Percentiles rank a stretch among this genome's conserved stretches.
phyloP scores from a whole-genome alignment of 805 yeast genomes.

The Suhomyces kilbournensis region DNA sequence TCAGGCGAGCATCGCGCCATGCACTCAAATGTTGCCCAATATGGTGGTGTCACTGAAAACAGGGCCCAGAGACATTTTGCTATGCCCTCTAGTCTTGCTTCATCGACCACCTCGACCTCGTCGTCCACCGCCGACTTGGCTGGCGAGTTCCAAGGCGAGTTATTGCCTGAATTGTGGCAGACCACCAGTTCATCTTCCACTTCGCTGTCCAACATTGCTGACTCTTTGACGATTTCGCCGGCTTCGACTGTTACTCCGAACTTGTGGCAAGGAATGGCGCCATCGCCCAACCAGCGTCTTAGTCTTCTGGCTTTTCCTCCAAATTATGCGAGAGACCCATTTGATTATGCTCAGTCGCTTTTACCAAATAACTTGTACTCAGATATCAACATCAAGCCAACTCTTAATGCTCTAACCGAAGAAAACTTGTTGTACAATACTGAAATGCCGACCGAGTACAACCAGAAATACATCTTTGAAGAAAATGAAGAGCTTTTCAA shows the following conservation, averaged over 20 bases:
- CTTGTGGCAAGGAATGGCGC: slow-evolving; percentile 1
- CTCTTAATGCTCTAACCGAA: slow-evolving; percentile 29
- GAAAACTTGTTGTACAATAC: slow-evolving; percentile 27
- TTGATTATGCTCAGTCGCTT: slow-evolving; percentile 12
- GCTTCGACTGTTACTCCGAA: slow-evolving; percentile 9
- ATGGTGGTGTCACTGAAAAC: neutral
- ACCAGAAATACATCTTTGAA: slow-evolving; percentile 4
- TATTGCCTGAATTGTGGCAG: slow-evolving; percentile 36
- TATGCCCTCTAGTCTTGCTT: slow-evolving; percentile 5
- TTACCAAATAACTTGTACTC: slow-evolving; percentile 20
- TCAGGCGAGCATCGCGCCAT: neutral
- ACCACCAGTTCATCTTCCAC: slow-evolving; percentile 12
- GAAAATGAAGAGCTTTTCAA: slow-evolving; percentile 18
- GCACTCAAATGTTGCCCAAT: neutral
- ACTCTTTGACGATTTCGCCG: slow-evolving; percentile 2
- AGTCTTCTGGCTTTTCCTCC: neutral
- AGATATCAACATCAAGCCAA: neutral
- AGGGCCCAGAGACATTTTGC: slow-evolving; percentile 6
- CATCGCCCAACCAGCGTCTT: slow-evolving; percentile 9
- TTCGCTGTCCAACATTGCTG: slow-evolving; percentile 5
- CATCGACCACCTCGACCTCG: slow-evolving; percentile 8
- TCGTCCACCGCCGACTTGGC: slow-evolving; percentile 8
- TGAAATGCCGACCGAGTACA: neutral
- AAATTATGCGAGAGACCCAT: neutral
- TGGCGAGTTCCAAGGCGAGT: slow-evolving; percentile 20